Percentiles rank a stretch among this genome's conserved stretches.
Conservation (phyloP, 495 filamentous ascomycete genomes). For the Penicillium manginii region DNA sequence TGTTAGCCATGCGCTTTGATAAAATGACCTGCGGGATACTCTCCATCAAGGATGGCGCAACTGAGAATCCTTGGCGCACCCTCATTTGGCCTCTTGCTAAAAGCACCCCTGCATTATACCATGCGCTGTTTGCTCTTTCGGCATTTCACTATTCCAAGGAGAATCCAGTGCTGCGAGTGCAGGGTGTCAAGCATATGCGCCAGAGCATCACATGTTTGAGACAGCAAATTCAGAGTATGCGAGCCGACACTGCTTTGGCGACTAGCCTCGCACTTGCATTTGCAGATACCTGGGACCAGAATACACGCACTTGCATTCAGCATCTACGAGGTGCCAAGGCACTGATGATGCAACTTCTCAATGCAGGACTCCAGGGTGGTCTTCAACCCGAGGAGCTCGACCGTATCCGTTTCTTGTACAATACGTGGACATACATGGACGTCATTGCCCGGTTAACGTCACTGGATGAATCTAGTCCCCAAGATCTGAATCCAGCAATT, state of each 20-base stretch:
- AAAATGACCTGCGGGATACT: constrained; percentile 75
- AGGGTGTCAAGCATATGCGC: constrained; percentile 77
- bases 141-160: constrained; percentile 74
- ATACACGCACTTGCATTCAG: constrained; percentile 74
- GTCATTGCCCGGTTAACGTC: constrained; percentile 77
- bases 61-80: constrained; percentile 79
- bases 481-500: constrained; percentile 53
- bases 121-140: constrained; percentile 76
- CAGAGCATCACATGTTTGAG: constrained; percentile 62
- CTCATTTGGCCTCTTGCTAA: constrained; percentile 73
- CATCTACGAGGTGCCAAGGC: constrained; percentile 73
- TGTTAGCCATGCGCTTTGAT: constrained; percentile 70
- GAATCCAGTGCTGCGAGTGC: constrained; percentile 57
- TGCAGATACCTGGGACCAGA: constrained; percentile 77
- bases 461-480: constrained; percentile 59
- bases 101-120: constrained; percentile 69
- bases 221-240: constrained; percentile 63
- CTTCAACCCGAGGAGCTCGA: constrained; percentile 48
- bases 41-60: constrained; percentile 70
- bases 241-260: constrained; percentile 67
- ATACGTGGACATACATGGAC: constrained; percentile 83
- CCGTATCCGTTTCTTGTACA: constrained; percentile 71
- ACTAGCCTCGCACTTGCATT: constrained; percentile 77
- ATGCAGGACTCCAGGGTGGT: constrained; percentile 37
- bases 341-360: constrained; percentile 63